Evolutionary conservation across 768 basidiomycete genomes (phyloP).

Genomic region (Rhodotorula babjevae): DNA sequence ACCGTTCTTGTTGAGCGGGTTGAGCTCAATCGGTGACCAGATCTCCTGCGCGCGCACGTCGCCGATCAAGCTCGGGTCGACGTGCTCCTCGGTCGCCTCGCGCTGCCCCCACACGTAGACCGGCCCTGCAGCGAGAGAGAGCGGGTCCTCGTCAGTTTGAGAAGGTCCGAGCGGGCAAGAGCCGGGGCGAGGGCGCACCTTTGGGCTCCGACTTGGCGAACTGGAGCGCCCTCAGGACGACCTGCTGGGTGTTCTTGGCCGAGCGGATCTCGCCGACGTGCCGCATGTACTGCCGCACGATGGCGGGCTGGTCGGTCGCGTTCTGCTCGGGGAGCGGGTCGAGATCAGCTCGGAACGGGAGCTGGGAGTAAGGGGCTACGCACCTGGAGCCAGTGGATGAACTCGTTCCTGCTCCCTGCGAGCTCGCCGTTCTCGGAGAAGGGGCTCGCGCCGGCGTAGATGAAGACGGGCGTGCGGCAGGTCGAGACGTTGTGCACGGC

Average conservation of each 20-base stretch:
- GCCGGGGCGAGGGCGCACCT: neutral
- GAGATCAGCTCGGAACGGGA: no score
- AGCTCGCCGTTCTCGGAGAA: slow-evolving; percentile 58
- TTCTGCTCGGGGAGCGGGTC: slow-evolving; percentile 50
- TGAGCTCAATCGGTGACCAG: slow-evolving; percentile 58
- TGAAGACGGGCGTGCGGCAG: slow-evolving; percentile 60
- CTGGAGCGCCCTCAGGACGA: slow-evolving; percentile 60
- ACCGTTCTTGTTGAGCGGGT: slow-evolving; percentile 51
- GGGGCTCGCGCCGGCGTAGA: slow-evolving; percentile 68
- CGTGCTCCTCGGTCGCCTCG: slow-evolving; percentile 66
- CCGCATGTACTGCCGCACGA: slow-evolving; percentile 69
- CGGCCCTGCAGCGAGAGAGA: slow-evolving; percentile 51
- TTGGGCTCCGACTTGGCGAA: slow-evolving; percentile 67
- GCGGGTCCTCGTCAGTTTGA: neutral
- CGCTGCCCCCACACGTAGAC: slow-evolving; percentile 69
- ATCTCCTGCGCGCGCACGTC: slow-evolving; percentile 44
- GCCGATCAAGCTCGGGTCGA: slow-evolving; percentile 50
- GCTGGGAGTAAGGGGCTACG: neutral
- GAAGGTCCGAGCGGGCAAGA: neutral
- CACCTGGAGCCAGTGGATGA: slow-evolving; percentile 71
- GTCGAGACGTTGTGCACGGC: slow-evolving; percentile 69
- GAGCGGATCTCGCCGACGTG: slow-evolving; percentile 60
- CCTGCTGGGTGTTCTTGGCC: slow-evolving; percentile 54
- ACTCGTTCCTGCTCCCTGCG: slow-evolving; percentile 64
- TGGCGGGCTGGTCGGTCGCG: slow-evolving; percentile 64